Percentiles rank a stretch among this genome's conserved stretches.
Evolutionary conservation across 2,329 filamentous ascomycete genomes (phyloP).

Genomic region (Purpureocillium takamizusanense): DNA sequence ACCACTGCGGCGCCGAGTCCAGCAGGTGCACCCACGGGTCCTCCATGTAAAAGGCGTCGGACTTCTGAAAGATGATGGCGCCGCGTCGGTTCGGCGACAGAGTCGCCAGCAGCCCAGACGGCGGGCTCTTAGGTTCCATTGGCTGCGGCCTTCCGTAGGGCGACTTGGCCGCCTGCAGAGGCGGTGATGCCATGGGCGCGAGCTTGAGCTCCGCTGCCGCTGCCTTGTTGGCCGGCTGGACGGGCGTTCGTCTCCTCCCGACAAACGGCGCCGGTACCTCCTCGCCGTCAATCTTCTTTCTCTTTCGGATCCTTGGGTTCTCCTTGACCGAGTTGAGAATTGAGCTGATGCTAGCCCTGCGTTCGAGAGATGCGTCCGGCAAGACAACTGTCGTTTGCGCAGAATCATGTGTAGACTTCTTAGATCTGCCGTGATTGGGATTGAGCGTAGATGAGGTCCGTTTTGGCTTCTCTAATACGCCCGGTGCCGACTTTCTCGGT

Average conservation of each 20-base stretch:
- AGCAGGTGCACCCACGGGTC: slow-evolving; percentile 12
- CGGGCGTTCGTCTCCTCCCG: slow-evolving; percentile 7
- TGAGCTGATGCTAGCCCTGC: slow-evolving; percentile 21
- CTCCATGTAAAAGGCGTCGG: slow-evolving; percentile 14
- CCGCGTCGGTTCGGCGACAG: slow-evolving; percentile 22
- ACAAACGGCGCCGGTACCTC: slow-evolving; percentile 14
- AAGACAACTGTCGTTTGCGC: slow-evolving; percentile 4
- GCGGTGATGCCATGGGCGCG: slow-evolving; percentile 19
- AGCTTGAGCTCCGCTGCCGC: slow-evolving; percentile 13
- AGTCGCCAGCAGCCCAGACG: slow-evolving; percentile 17
- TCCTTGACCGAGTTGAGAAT: slow-evolving; percentile 44
- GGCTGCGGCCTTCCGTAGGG: slow-evolving; percentile 14
- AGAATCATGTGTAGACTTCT: slow-evolving; percentile 6
- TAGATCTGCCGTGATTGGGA: slow-evolving; percentile 24
- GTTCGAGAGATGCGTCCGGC: not conserved
- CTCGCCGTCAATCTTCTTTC: slow-evolving; percentile 34
- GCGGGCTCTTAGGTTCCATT: slow-evolving; percentile 19
- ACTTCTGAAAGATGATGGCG: slow-evolving; percentile 8
- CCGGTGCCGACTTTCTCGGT: slow-evolving; percentile 31
- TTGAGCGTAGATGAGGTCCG: slow-evolving; percentile 23
- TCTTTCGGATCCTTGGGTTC: slow-evolving; percentile 36
- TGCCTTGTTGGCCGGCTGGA: slow-evolving; percentile 1
- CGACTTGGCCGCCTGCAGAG: slow-evolving; percentile 6
- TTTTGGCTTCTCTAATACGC: slow-evolving; percentile 19
- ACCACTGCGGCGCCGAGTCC: slow-evolving; percentile 10